Conservation (phyloP, 208 protist species). For the Naegleria fowleri region DNA sequence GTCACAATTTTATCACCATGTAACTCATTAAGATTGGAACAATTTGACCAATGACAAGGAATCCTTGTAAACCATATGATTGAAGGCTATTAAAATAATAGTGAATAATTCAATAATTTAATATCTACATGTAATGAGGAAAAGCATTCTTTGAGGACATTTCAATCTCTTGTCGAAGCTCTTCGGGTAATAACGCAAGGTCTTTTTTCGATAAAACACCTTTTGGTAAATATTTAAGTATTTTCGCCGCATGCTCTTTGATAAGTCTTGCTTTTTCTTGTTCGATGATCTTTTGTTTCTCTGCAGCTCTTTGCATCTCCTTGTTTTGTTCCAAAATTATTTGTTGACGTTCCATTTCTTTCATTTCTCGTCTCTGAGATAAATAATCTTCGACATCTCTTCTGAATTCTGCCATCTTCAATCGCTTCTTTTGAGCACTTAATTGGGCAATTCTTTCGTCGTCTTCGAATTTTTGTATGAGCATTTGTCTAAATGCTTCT, state of each 20-base stretch:
- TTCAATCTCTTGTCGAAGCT: not conserved
- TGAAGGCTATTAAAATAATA: no score
- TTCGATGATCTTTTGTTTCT: constrained; percentile 3
- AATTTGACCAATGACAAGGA: no score
- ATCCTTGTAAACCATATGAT: no score
- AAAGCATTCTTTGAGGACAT: not conserved
- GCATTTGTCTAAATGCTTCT: constrained; percentile 7
- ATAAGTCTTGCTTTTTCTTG: constrained; percentile 15
- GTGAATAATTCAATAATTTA: no score
- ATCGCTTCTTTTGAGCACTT: not conserved
- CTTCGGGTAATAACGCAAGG: not conserved
- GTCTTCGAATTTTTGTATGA: not conserved
- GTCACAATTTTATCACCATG: no score
- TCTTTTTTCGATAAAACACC: constrained; percentile 14
- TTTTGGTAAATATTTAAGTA: constrained; percentile 21
- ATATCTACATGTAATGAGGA: not conserved
- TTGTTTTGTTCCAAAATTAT: not conserved
- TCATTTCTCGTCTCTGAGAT: constrained; percentile 12
- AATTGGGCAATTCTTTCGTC: constrained; percentile 24
- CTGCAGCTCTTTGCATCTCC: not conserved
- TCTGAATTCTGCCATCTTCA: constrained; percentile 18
- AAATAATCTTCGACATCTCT: constrained; percentile 10
- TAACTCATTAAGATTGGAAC: no score
- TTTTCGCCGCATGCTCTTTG: not conserved
- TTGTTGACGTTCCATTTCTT: not conserved